Conservation (phyloP, 2,329 filamentous ascomycete genomes). For the Xylogone sp. region DNA sequence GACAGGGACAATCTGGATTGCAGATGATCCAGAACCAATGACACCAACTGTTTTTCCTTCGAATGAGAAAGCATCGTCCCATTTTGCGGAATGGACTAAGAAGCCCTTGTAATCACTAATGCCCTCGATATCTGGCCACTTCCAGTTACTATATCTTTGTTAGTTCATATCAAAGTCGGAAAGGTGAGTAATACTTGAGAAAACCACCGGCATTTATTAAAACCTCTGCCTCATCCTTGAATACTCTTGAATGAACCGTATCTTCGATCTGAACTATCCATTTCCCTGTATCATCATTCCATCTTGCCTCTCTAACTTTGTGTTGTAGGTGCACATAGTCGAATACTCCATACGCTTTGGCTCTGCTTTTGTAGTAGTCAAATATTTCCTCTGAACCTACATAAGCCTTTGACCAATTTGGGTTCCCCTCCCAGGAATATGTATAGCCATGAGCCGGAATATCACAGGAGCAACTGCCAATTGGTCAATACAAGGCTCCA, state of each 20-base stretch:
- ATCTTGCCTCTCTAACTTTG: conserved; percentile 44
- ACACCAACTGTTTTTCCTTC: conserved; percentile 43
- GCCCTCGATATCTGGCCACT: conserved; percentile 49
- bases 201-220: conserved; percentile 1
- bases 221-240: neutral
- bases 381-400: neutral
- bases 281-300: conserved; percentile 46
- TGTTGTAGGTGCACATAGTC: conserved; percentile 52
- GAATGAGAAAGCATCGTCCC: conserved; percentile 46
- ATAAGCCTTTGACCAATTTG: conserved; percentile 42
- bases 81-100: conserved; percentile 52
- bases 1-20: conserved; percentile 47
- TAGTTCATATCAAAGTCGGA: neutral
- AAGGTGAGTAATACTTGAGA: conserved; percentile 24
- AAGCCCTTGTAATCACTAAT: conserved; percentile 46
- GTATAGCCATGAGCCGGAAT: conserved; percentile 50
- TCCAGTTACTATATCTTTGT: conserved; percentile 24
- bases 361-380: neutral
- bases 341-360: neutral
- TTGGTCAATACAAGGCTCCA: neutral
- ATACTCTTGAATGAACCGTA: neutral
- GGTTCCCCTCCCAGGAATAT: conserved; percentile 54
- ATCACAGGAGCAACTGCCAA: conserved; percentile 31
- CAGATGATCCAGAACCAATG: conserved; percentile 54
- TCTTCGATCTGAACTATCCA: conserved; percentile 42